Evolutionary conservation across 305 asterid genomes (phyloP).

Genomic region (Fraxinus greggii): DNA sequence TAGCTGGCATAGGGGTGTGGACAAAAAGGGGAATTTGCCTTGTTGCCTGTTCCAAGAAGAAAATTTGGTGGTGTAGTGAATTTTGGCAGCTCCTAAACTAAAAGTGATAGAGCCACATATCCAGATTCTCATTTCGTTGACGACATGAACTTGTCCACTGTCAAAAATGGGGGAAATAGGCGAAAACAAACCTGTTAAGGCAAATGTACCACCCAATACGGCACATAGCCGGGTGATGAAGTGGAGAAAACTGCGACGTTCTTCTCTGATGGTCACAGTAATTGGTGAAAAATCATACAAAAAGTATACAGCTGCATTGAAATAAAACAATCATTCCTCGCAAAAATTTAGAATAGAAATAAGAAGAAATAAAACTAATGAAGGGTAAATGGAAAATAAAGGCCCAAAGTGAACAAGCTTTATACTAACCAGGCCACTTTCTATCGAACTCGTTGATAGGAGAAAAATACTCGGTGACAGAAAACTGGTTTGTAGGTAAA

Average conservation of each 20-base stretch:
- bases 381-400: conserved; percentile 3
- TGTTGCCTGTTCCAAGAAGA: neutral
- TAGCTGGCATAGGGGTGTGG: neutral
- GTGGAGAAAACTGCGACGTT: conserved; percentile 96
- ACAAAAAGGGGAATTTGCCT: neutral
- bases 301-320: conserved; percentile 86
- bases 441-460: conserved; percentile 69
- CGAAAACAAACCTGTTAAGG: conserved; percentile 72
- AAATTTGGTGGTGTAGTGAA: neutral
- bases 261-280: conserved; percentile 93
- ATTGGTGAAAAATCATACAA: conserved; percentile 95
- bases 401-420: conserved; percentile 9
- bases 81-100: neutral
- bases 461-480: conserved; percentile 91
- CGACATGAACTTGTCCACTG: conserved; percentile 11
- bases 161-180: conserved; percentile 7
- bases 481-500: conserved; percentile 87
- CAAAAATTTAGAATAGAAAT: neutral
- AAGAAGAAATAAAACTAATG: neutral
- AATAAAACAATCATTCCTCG: conserved; percentile 12
- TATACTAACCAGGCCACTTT: conserved; percentile 82
- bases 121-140: conserved; percentile 1
- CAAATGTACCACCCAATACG: conserved; percentile 97
- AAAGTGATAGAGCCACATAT: neutral
- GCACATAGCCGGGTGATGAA: conserved; percentile 96